A percentile compares a stretch with the other conserved stretches of the same genome.
These are phyloP conservation scores for Kodamaea nitidulidarum DNA, from an alignment of 805 yeast genomes.

Conservation along the genomic window DNA sequence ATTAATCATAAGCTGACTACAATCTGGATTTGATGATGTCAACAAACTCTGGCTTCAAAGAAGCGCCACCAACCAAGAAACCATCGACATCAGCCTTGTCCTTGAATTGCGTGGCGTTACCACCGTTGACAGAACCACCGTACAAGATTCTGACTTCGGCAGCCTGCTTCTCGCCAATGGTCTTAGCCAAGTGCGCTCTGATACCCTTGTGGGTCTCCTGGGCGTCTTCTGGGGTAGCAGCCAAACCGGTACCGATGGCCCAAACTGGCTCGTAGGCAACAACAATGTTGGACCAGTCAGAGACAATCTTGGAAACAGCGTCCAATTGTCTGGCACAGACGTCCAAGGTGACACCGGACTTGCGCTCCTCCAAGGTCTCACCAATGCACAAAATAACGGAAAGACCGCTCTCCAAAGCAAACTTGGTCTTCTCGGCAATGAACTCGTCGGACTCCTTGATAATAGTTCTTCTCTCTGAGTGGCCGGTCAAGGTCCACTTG, in stretches of 20 bases:
- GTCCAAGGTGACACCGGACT: slow-evolving; percentile 78
- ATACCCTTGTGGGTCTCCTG: slow-evolving; percentile 89
- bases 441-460: slow-evolving; percentile 87
- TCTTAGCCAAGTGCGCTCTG: slow-evolving; percentile 74
- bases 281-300: slow-evolving; percentile 89
- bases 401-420: slow-evolving; percentile 85
- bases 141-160: slow-evolving; percentile 82
- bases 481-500: slow-evolving; percentile 94
- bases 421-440: slow-evolving; percentile 90
- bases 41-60: slow-evolving; percentile 95
- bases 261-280: slow-evolving; percentile 99
- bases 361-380: slow-evolving; percentile 94
- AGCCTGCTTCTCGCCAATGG: slow-evolving; percentile 77
- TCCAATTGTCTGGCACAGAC: slow-evolving; percentile 86
- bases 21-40: slow-evolving; percentile 91
- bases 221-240: slow-evolving; percentile 98
- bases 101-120: slow-evolving; percentile 85
- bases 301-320: slow-evolving; percentile 76
- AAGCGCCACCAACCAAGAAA: slow-evolving; percentile 99
- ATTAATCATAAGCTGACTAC: slow-evolving; percentile 30
- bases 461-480: slow-evolving; percentile 96
- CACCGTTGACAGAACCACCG: slow-evolving; percentile 98
- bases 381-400: slow-evolving; percentile 96
- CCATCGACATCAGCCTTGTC: slow-evolving; percentile 95
- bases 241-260: slow-evolving; percentile 99